phyloP scores from a whole-genome alignment of 495 filamentous ascomycete species.

The Trypethelium eluteriae region DNA sequence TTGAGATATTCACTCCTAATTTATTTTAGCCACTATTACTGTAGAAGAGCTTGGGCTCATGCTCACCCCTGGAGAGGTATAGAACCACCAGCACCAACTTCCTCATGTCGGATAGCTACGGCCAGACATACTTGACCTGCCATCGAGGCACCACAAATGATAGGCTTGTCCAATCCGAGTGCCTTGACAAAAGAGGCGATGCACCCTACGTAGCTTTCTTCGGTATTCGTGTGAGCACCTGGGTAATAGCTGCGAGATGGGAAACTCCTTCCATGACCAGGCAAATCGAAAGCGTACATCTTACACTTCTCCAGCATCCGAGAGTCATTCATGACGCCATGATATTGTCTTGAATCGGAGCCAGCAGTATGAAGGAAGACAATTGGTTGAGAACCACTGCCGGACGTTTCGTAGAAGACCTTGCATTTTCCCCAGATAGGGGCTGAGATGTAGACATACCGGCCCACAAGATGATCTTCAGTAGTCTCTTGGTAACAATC shows the following conservation, averaged over 20 bases:
- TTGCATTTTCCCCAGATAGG: conserved; percentile 34
- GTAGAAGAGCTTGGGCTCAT: not conserved
- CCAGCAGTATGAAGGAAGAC: conserved; percentile 39
- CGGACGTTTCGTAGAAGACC: conserved; percentile 34
- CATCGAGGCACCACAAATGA: conserved; percentile 39
- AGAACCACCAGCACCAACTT: conserved; percentile 34
- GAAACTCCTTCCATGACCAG: conserved; percentile 37
- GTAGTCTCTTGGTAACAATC: conserved; percentile 21
- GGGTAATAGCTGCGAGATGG: conserved; percentile 20
- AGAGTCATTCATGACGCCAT: conserved; percentile 36
- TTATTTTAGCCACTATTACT: not conserved
- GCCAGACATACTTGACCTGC: conserved; percentile 39
- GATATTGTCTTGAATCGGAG: conserved; percentile 35
- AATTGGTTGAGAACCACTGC: conserved; percentile 33
- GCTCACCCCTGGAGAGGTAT: conserved; percentile 34
- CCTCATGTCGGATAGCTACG: conserved; percentile 32
- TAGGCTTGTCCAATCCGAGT: conserved; percentile 32
- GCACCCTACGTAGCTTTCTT: conserved; percentile 35
- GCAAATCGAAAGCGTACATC: conserved; percentile 38
- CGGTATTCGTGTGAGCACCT: conserved; percentile 35
- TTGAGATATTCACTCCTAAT: conserved; percentile 5
- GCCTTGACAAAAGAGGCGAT: conserved; percentile 33
- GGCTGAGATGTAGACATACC: conserved; percentile 33
- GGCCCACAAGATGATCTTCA: conserved; percentile 31
- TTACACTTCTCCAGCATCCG: conserved; percentile 30